Conservation (phyloP, 306 rosid species). For the Ziziphus jujuba region DNA sequence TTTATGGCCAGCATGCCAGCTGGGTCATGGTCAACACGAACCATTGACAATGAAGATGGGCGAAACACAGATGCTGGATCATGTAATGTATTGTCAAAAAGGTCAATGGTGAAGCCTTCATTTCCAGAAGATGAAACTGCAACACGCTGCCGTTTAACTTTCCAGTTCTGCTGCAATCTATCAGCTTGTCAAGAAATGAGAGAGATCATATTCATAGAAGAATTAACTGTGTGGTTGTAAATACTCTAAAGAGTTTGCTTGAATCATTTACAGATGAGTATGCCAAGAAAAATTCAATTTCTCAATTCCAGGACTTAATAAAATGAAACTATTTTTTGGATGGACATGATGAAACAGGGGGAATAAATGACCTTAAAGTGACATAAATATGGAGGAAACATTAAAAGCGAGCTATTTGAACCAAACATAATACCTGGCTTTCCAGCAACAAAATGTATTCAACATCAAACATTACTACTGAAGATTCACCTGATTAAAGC, state of each 20-base stretch:
- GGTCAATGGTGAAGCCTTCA: constrained; percentile 94
- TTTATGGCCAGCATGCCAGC: constrained; percentile 90
- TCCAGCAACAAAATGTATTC: neutral
- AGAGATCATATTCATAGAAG: constrained; percentile 4
- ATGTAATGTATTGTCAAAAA: constrained; percentile 71
- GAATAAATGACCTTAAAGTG: neutral
- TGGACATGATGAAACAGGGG: neutral
- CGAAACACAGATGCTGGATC: constrained; percentile 63
- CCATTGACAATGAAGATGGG: constrained; percentile 59
- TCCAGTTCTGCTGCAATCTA: constrained; percentile 99
- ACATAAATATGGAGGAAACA: neutral
- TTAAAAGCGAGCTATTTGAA: neutral
- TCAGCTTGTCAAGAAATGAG: constrained; percentile 38
- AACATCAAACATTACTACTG: neutral
- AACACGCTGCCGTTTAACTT: constrained; percentile 86
- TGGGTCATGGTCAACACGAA: constrained; percentile 74
- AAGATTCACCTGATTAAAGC: constrained; percentile 75
- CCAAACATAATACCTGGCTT: neutral
- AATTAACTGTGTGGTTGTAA: neutral
- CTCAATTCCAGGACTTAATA: neutral
- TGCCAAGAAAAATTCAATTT: constrained; percentile 7
- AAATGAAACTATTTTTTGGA: neutral
- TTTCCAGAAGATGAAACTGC: constrained; percentile 74
- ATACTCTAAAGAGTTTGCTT: constrained; percentile 11
- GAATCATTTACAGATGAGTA: constrained; percentile 9